Base-by-base conservation (phyloP, 2,329 filamentous ascomycete species). In the Aspergillus sclerotialis region DNA sequence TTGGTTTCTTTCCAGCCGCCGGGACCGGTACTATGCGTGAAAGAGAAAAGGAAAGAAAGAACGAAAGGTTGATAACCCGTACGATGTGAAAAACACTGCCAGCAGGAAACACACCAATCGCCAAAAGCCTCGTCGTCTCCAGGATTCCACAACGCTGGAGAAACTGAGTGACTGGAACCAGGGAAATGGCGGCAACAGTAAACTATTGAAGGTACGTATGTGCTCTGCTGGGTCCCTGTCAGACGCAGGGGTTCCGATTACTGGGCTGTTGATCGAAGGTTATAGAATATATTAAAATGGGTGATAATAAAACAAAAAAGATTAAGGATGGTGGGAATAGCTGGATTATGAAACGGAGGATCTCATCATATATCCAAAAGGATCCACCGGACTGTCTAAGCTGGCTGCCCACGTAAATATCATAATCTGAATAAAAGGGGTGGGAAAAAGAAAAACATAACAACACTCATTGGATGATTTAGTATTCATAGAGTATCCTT, bases 321-420 rank as follows among this genome's bases (percentile, higher is more conserved):
- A 35, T 36, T 37, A 35, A 38, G 41, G 44, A 45, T 30, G 46
- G 50, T 56, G 53, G 49, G 49, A 55, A 56, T 53, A 55, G 12
- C n/a, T 16, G 33, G 36, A 40, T 33, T 32, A 32, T 39, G 41
- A 40, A 37, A 37, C 32, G 31, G 33, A 44, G 36, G 35, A 16
- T 14, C 23, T 25, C 14, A 30, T n/a, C 14, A 30, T 17, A n/a
- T 21, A 27, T 15, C 21, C 21, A 28, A 13, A 10, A 28, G 26
- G 26, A 13, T 28, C 26, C 19, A 23, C n/a, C n/a, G n/a, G n/a
- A n/a, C n/a, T n/a, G n/a, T n/a, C n/a, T n/a, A n/a, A n/a, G n/a
- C n/a, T n/a, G n/a, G n/a, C n/a, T n/a, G n/a, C n/a, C n/a, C n/a
- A n/a, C n/a, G n/a, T n/a, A n/a, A n/a, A n/a, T n/a, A n/a, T n/a